A percentile compares a stretch with the other conserved stretches of the same genome.
Conservation (phyloP, 1,284 basidiomycete genomes). For the Athelia sp. region DNA sequence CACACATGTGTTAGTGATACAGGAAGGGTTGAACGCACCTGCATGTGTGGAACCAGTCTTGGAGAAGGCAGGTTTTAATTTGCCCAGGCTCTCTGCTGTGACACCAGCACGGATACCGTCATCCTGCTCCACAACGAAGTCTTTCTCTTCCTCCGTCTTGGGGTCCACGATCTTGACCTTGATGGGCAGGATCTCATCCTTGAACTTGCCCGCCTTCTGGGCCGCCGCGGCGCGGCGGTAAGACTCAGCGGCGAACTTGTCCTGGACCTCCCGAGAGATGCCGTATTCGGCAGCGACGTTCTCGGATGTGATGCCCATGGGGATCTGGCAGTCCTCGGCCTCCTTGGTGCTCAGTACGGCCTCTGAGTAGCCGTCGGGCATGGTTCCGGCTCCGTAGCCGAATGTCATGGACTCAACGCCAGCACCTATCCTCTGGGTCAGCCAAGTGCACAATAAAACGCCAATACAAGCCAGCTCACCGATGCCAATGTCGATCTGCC, state of each 20-base stretch:
- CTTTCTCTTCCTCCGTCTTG: conserved; percentile 78
- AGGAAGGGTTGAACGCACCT: conserved; percentile 27
- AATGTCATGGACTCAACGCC: conserved; percentile 97
- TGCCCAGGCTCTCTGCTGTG: conserved; percentile 79
- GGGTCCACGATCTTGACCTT: conserved; percentile 75
- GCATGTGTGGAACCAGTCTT: conserved; percentile 92
- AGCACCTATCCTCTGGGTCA: conserved; percentile 49
- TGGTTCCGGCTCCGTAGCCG: conserved; percentile 71
- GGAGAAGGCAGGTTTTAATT: conserved; percentile 92
- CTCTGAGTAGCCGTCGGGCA: conserved; percentile 77
- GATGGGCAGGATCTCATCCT: conserved; percentile 87
- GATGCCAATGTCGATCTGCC: conserved; percentile 92
- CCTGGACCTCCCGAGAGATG: conserved; percentile 74
- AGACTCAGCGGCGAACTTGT: conserved; percentile 83
- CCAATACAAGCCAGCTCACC: conserved; percentile 58
- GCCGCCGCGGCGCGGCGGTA: conserved; percentile 87
- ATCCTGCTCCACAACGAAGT: conserved; percentile 80
- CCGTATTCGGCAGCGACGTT: conserved; percentile 84
- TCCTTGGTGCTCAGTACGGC: conserved; percentile 75
- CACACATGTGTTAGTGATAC: neutral
- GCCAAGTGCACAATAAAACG: conserved; percentile 5
- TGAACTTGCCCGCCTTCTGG: conserved; percentile 89
- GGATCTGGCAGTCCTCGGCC: conserved; percentile 89
- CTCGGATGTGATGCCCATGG: conserved; percentile 97
- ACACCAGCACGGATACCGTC: conserved; percentile 94